phyloP scores from a whole-genome alignment of 352 stramenopile species.

The Globisporangium cylindrosporum region DNA sequence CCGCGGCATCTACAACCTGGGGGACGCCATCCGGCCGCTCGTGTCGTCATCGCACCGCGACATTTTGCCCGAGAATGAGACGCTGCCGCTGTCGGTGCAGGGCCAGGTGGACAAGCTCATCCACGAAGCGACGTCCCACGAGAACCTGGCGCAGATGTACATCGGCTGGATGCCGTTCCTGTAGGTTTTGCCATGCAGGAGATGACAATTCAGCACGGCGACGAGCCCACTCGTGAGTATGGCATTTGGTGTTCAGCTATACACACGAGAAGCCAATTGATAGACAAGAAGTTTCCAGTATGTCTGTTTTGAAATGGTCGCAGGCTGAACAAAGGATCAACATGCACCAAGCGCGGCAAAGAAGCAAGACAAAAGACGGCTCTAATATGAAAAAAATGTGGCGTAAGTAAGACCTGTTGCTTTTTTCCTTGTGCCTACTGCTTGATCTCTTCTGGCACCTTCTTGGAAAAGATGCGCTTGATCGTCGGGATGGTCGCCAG shows the following conservation, averaged over 20 bases:
- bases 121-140: slow-evolving; percentile 88
- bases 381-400: slow-evolving; percentile 3
- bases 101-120: slow-evolving; percentile 94
- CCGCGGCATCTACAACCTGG: slow-evolving; percentile 91
- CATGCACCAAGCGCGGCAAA: not conserved
- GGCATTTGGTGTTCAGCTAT: not conserved
- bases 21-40: slow-evolving; percentile 68
- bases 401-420: not conserved
- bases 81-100: slow-evolving; percentile 90
- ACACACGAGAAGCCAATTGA: not conserved
- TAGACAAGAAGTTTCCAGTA: not conserved
- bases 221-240: not conserved
- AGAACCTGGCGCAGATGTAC: slow-evolving; percentile 95
- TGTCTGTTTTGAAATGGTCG: not conserved
- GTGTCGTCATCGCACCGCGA: slow-evolving; percentile 64
- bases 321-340: not conserved
- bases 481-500: slow-evolving; percentile 78
- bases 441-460: slow-evolving; percentile 26
- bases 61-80: slow-evolving; percentile 74
- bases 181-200: slow-evolving; percentile 17
- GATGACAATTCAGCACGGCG: not conserved
- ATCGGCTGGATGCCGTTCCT: slow-evolving; percentile 95
- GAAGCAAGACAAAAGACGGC: not conserved
- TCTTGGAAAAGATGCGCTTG: slow-evolving; percentile 63
- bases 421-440: slow-evolving; percentile 6